Percentiles rank a stretch among this genome's conserved stretches.
phyloP scores from a whole-genome alignment of 2,329 filamentous ascomycete species.

The Curvularia spicifera region DNA sequence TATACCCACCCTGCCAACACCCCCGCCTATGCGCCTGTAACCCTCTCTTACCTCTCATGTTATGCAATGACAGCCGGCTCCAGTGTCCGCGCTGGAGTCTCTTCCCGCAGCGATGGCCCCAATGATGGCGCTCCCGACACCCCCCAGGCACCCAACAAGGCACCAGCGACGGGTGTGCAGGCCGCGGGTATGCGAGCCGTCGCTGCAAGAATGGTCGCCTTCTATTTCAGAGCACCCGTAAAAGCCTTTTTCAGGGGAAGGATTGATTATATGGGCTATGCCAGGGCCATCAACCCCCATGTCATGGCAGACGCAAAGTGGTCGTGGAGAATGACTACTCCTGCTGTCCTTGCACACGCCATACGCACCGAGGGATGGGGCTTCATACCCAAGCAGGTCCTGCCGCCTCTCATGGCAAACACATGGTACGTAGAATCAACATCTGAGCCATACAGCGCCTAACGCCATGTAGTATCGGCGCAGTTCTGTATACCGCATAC shows the following conservation, averaged over 20 bases:
- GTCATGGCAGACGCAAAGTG: conserved; percentile 57
- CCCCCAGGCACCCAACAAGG: conserved; percentile 56
- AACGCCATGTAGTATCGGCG: conserved; percentile 62
- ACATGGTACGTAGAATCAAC: conserved; percentile 58
- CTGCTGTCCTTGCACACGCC: conserved; percentile 71
- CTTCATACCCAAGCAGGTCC: conserved; percentile 76
- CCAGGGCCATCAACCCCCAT: conserved; percentile 66
- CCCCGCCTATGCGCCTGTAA: conserved; percentile 27
- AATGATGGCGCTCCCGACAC: conserved; percentile 26
- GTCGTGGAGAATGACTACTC: conserved; percentile 71
- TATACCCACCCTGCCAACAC: conserved; percentile 1
- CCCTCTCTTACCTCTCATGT: conserved; percentile 26
- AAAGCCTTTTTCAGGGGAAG: conserved; percentile 92
- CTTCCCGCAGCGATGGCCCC: conserved; percentile 26
- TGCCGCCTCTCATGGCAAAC: conserved; percentile 77
- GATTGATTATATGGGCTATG: conserved; percentile 79
- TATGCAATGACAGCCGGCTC: conserved; percentile 49
- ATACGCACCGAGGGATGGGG: conserved; percentile 74
- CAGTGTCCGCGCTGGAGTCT: conserved; percentile 44
- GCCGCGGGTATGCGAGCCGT: conserved; percentile 84
- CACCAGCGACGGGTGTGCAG: conserved; percentile 74
- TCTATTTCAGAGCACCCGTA: conserved; percentile 88
- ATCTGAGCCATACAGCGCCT: neutral
- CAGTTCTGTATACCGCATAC: conserved; percentile 77
- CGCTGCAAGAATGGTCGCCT: conserved; percentile 81